Conservation (phyloP, 768 basidiomycete genomes). For the Lentinus tigrinus region DNA sequence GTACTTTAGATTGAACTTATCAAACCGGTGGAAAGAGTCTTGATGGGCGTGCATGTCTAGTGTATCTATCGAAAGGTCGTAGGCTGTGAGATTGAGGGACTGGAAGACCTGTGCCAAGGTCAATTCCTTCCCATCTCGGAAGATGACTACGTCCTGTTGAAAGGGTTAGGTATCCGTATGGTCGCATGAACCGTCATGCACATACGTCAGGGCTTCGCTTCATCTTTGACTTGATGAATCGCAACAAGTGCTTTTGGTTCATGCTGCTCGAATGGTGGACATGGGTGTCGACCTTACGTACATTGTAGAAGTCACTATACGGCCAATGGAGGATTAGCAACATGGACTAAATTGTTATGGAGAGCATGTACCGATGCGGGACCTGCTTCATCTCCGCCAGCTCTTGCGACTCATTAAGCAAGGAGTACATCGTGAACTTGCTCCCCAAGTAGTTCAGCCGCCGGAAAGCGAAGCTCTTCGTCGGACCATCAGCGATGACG, state of each 20-base stretch:
- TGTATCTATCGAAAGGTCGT: slow-evolving; percentile 97
- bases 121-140: slow-evolving; percentile 86
- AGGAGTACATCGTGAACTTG: slow-evolving; percentile 91
- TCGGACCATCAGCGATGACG: slow-evolving; percentile 93
- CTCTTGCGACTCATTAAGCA: slow-evolving; percentile 93
- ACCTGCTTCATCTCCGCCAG: slow-evolving; percentile 94
- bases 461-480: slow-evolving; percentile 93
- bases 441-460: slow-evolving; percentile 87
- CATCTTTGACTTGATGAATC: slow-evolving; percentile 99
- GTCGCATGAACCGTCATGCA: background rate
- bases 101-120: slow-evolving; percentile 95
- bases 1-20: slow-evolving; percentile 97
- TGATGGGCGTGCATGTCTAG: slow-evolving; percentile 99
- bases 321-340: background rate
- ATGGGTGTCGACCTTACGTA: slow-evolving; percentile 98
- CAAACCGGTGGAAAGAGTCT: slow-evolving; percentile 97
- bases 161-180: background rate
- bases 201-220: slow-evolving; percentile 77
- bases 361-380: slow-evolving; percentile 64
- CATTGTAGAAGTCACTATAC: slow-evolving; percentile 93
- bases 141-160: slow-evolving; percentile 87
- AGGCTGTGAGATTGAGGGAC: slow-evolving; percentile 90
- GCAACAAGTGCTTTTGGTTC: slow-evolving; percentile 98
- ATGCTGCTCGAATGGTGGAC: slow-evolving; percentile 98
- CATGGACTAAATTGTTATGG: too few species aligned